These are phyloP conservation scores for Clarireedia paspali DNA, from an alignment of 2,329 filamentous ascomycete genomes.

Conservation along the genomic window DNA sequence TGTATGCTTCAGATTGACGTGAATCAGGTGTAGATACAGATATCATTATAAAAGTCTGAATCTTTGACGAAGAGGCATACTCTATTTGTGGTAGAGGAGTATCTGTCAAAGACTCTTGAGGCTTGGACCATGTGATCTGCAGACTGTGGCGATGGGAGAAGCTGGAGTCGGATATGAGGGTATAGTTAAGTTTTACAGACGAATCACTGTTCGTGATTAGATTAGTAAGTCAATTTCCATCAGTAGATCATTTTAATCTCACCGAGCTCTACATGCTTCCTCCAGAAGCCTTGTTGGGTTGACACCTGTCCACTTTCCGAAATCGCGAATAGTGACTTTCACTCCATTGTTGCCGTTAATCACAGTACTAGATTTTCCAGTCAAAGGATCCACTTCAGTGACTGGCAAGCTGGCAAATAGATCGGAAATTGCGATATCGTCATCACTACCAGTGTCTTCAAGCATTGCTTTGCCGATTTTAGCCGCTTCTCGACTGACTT, in stretches of 20 bases:
- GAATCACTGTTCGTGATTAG: constrained; percentile 49
- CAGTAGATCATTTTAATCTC: constrained; percentile 15
- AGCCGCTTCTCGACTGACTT: constrained; percentile 47
- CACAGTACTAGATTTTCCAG: constrained; percentile 50
- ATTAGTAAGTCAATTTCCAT: background rate
- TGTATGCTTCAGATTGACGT: constrained; percentile 79
- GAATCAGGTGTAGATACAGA: constrained; percentile 64
- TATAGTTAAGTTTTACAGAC: constrained; percentile 58
- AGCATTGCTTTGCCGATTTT: constrained; percentile 52
- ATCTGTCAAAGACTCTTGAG: constrained; percentile 46
- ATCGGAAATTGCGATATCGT: constrained; percentile 46
- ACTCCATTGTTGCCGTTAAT: constrained; percentile 44
- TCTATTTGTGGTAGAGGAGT: constrained; percentile 25
- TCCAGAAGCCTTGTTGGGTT: constrained; percentile 71
- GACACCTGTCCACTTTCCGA: constrained; percentile 74
- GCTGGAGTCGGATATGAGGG: constrained; percentile 60
- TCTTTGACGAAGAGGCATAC: constrained; percentile 34
- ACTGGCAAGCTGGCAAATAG: constrained; percentile 55
- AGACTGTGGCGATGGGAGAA: constrained; percentile 73
- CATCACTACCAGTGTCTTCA: constrained; percentile 42
- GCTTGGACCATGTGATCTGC: constrained; percentile 70
- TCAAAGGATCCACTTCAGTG: constrained; percentile 48
- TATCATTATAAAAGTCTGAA: constrained; percentile 65
- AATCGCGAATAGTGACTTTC: constrained; percentile 64
- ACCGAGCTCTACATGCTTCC: constrained; percentile 80